Conservation (phyloP, 805 yeast genomes). For the Candida boleticola region DNA sequence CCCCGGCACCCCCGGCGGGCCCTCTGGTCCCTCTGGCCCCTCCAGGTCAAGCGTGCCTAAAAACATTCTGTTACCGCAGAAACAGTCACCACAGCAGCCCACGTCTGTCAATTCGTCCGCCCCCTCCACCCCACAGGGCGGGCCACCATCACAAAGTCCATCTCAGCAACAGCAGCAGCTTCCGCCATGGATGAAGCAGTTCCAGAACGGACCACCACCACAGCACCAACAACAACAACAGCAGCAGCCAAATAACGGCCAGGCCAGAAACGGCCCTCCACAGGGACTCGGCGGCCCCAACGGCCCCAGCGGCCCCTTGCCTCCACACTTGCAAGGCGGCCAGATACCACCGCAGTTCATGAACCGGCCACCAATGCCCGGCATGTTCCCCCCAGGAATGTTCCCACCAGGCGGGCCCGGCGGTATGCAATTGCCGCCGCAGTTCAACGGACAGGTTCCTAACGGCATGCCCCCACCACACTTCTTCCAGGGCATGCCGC, state of each 20-base stretch:
- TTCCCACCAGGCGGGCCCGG: constrained; percentile 15
- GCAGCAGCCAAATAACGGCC: constrained; percentile 13
- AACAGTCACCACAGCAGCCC: not conserved
- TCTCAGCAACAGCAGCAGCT: constrained; percentile 16
- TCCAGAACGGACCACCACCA: constrained; percentile 14
- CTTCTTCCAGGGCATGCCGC: constrained; percentile 10
- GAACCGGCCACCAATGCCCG: constrained; percentile 26
- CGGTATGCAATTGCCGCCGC: constrained; percentile 22
- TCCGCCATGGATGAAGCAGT: constrained; percentile 29
- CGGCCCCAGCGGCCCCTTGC: constrained; percentile 7
- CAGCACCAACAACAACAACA: constrained; percentile 11
- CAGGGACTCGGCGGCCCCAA: constrained; percentile 11
- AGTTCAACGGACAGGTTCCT: constrained; percentile 9
- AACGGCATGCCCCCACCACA: constrained; percentile 7
- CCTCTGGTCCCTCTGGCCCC: not conserved
- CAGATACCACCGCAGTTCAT: constrained; percentile 11
- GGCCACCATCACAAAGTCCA: constrained; percentile 8
- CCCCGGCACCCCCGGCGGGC: not conserved
- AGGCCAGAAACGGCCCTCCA: constrained; percentile 11
- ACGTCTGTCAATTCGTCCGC: not conserved
- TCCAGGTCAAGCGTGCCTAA: too few species aligned
- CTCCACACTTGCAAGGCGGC: constrained; percentile 4
- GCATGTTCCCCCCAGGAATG: constrained; percentile 34
- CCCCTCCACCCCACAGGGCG: not conserved
- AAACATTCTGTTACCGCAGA: not conserved